A percentile compares a stretch with the other conserved stretches of the same genome.
Evolutionary conservation across 371 early-diverging fungal genomes (phyloP).

Genomic region (Mucor saturninus): DNA sequence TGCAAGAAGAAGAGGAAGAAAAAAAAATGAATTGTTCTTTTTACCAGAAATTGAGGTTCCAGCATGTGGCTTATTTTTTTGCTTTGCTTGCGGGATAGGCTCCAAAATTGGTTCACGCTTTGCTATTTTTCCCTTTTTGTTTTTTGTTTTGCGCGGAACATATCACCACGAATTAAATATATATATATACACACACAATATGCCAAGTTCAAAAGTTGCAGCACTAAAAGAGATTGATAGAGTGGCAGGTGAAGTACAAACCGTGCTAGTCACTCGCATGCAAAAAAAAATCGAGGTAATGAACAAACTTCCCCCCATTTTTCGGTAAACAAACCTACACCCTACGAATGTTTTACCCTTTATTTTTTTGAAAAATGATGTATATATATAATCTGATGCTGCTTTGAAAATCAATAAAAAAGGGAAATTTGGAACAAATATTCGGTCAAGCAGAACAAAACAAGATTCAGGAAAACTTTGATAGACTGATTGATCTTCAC

Average conservation of each 20-base stretch:
- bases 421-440: slow-evolving; percentile 32
- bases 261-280: slow-evolving; percentile 12
- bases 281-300: slow-evolving; percentile 17
- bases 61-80: too few relatives aligned
- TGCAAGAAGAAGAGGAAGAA: too few relatives aligned
- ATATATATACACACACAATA: background rate
- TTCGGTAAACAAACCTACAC: too few relatives aligned
- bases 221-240: slow-evolving; percentile 11
- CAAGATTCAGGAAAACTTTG: slow-evolving; percentile 18
- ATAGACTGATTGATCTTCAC: slow-evolving; percentile 40
- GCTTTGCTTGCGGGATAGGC: too few relatives aligned
- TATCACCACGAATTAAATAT: background rate
- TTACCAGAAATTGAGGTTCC: too few relatives aligned
- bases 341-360: too few relatives aligned
- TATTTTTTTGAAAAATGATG: too few relatives aligned
- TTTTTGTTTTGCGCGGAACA: background rate
- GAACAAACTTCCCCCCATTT: background rate
- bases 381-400: background rate
- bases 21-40: too few relatives aligned
- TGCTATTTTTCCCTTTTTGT: background rate
- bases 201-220: slow-evolving; percentile 4
- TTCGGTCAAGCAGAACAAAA: slow-evolving; percentile 19
- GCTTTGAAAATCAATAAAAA: slow-evolving; percentile 1
- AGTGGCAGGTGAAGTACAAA: slow-evolving; percentile 15
- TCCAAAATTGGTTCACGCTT: too few relatives aligned